Evolutionary conservation across 257 asterid genomes (phyloP).

Genomic region (Hygrophila difformis): DNA sequence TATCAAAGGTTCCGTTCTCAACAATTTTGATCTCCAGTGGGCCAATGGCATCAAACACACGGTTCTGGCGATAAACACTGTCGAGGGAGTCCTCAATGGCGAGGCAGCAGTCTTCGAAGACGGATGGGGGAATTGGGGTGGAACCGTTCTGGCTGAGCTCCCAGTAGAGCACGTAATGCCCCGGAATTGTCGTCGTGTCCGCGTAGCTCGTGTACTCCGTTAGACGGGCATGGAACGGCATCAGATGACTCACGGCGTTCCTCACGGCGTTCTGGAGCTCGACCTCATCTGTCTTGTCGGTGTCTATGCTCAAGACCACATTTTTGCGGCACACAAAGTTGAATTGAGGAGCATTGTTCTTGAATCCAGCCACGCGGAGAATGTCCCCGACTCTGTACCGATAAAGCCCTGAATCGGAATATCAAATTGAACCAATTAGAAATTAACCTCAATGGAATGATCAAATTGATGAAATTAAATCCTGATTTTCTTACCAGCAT

Average conservation of each 20-base stretch:
- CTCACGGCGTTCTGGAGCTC: conserved; percentile 61
- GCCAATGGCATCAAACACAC: conserved; percentile 48
- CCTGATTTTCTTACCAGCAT: conserved; percentile 34
- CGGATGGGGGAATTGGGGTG: conserved; percentile 49
- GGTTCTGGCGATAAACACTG: conserved; percentile 57
- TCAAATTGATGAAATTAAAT: too few species aligned
- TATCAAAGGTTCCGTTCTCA: conserved; percentile 52
- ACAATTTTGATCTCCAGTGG: conserved; percentile 61
- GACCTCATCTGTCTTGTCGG: conserved; percentile 66
- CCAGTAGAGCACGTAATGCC: conserved; percentile 59
- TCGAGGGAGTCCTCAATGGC: conserved; percentile 61
- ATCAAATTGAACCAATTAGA: neutral
- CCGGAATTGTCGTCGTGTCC: conserved; percentile 40
- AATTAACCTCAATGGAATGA: too few species aligned
- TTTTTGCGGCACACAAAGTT: conserved; percentile 59
- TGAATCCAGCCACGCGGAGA: conserved; percentile 58
- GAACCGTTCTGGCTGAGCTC: conserved; percentile 39
- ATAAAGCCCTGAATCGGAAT: conserved; percentile 33
- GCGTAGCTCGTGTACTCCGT: conserved; percentile 61
- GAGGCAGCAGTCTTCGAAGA: conserved; percentile 59
- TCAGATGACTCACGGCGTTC: conserved; percentile 42
- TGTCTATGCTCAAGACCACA: conserved; percentile 54
- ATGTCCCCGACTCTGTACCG: conserved; percentile 63
- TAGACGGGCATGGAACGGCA: conserved; percentile 41
- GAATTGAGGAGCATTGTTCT: conserved; percentile 71